These are phyloP conservation scores for Whalleya microplaca DNA, from an alignment of 2,329 filamentous ascomycete genomes.

Conservation along the genomic window DNA sequence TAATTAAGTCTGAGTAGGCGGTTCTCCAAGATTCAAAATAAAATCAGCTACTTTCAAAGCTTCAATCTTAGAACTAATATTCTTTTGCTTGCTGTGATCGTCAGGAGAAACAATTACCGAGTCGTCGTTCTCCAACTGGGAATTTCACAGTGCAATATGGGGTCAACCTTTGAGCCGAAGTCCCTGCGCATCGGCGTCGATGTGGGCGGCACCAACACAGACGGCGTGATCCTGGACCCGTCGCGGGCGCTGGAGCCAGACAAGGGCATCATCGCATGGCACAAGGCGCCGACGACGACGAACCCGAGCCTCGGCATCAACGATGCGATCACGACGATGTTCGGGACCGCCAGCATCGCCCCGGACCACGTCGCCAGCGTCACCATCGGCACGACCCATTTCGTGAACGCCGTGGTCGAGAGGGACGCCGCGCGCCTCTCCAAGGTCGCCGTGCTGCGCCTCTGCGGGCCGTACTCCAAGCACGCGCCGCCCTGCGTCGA, in stretches of 20 bases:
- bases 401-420: constrained; percentile 62
- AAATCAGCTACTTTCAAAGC: too few species aligned
- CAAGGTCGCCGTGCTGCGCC: constrained; percentile 56
- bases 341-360: constrained; percentile 33
- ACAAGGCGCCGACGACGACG: constrained; percentile 53
- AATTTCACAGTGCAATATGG: constrained; percentile 13
- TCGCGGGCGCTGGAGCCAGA: constrained; percentile 37
- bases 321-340: constrained; percentile 48
- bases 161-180: constrained; percentile 12
- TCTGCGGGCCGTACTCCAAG: constrained; percentile 58
- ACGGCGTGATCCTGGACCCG: constrained; percentile 55
- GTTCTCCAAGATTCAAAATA: too few species aligned
- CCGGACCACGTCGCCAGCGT: constrained; percentile 49
- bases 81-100: too few species aligned
- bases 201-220: constrained; percentile 54
- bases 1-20: not conserved
- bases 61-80: too few species aligned
- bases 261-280: constrained; percentile 52
- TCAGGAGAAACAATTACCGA: too few species aligned
- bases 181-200: constrained; percentile 37
- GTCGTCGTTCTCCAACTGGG: too few species aligned
- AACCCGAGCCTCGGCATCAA: constrained; percentile 53
- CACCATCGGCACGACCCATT: constrained; percentile 61
- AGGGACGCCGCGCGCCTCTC: constrained; percentile 52
- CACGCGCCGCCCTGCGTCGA: constrained; percentile 55